phyloP scores from a whole-genome alignment of 306 rosid genomes.

The Cicer chorassanicum region DNA sequence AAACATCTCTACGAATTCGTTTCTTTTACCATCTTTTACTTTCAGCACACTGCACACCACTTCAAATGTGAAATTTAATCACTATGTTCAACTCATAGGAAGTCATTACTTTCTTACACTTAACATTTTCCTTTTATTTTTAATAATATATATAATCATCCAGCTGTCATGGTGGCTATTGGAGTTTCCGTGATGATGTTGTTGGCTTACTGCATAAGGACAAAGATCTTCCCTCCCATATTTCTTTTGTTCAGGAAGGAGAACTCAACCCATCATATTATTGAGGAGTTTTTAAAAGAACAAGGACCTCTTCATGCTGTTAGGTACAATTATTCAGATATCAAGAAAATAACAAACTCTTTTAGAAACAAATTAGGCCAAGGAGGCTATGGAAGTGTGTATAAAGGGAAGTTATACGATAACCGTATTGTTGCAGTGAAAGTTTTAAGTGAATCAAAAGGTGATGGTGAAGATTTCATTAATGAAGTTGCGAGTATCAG shows the following conservation, averaged over 20 bases:
- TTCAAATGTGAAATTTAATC: not conserved
- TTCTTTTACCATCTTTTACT: slow-evolving; percentile 8
- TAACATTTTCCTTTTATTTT: not conserved
- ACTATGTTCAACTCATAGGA: too few species aligned
- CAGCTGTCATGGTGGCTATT: not conserved
- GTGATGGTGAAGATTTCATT: slow-evolving; percentile 44
- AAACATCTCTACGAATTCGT: accelerated
- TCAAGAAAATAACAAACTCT: slow-evolving; percentile 46
- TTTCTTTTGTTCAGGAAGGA: not conserved
- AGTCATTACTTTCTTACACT: not conserved
- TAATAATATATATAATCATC: not conserved
- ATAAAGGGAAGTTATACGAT: slow-evolving; percentile 41
- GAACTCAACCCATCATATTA: not conserved
- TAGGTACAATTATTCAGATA: slow-evolving; percentile 44
- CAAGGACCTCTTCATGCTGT: slow-evolving; percentile 25
- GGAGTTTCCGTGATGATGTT: slow-evolving; percentile 36
- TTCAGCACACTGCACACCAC: not conserved
- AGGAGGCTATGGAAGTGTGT: slow-evolving; percentile 48
- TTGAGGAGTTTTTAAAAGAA: slow-evolving; percentile 37
- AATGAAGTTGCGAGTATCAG: slow-evolving; percentile 43
- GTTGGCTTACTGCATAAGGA: slow-evolving; percentile 20
- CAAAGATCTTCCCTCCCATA: not conserved
- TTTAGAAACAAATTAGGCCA: slow-evolving; percentile 49
- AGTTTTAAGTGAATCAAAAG: slow-evolving; percentile 44
- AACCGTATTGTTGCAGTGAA: slow-evolving; percentile 44